Conservation (phyloP, 2,329 filamentous ascomycete genomes). For the Calonectria hawksworthii region DNA sequence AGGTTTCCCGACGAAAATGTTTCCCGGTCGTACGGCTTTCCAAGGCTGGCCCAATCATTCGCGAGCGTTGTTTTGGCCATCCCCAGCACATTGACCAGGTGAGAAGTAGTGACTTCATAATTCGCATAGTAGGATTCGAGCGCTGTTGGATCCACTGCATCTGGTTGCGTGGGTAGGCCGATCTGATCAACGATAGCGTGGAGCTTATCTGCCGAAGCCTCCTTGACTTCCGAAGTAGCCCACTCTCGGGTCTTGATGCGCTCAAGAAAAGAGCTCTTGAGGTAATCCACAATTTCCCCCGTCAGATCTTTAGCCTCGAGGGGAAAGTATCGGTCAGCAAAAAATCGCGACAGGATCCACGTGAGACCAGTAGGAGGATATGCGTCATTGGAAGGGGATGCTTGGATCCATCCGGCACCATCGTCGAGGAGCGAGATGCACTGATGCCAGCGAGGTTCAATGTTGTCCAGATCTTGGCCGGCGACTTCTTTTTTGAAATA, state of each 20-base stretch:
- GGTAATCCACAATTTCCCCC: constrained; percentile 78
- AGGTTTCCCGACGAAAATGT: constrained; percentile 73
- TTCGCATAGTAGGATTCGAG: constrained; percentile 70
- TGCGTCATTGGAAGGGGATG: rapidly evolving
- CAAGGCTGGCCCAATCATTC: constrained; percentile 69
- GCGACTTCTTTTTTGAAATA: constrained; percentile 72
- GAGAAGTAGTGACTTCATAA: constrained; percentile 64
- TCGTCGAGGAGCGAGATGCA: constrained; percentile 25
- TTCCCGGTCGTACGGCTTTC: constrained; percentile 71
- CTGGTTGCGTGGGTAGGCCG: constrained; percentile 74
- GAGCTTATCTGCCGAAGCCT: constrained; percentile 74
- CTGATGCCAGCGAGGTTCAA: constrained; percentile 23
- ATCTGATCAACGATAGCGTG: constrained; percentile 78
- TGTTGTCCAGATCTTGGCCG: constrained; percentile 55
- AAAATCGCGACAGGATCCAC: constrained; percentile 81
- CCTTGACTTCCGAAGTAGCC: constrained; percentile 74
- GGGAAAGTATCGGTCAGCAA: constrained; percentile 77
- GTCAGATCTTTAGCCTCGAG: constrained; percentile 76
- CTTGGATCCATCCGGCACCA: constrained; percentile 22
- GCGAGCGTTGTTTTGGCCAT: constrained; percentile 62
- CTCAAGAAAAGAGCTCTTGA: constrained; percentile 75
- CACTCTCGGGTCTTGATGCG: constrained; percentile 71
- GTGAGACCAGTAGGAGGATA: constrained; percentile 60
- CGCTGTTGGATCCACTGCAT: constrained; percentile 70
- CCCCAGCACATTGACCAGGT: constrained; percentile 71